These are phyloP conservation scores for Clitoria ternatea DNA, from an alignment of 306 rosid genomes.

Conservation along the genomic window DNA sequence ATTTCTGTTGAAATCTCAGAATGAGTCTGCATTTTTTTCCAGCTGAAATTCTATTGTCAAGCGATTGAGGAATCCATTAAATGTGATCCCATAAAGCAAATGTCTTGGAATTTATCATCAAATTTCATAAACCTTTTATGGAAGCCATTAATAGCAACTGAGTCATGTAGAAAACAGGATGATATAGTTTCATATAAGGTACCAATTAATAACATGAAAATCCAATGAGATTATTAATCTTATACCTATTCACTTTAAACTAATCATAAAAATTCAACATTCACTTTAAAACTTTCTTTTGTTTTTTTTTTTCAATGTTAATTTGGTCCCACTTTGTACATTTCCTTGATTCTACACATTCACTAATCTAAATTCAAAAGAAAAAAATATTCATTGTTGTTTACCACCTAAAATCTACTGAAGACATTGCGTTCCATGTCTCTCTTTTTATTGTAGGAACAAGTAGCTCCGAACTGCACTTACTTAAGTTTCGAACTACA, in stretches of 20 bases:
- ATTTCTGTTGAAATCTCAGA: constrained; percentile 25
- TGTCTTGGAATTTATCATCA: constrained; percentile 39
- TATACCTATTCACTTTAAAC: constrained; percentile 1
- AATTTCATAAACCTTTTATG: constrained; percentile 41
- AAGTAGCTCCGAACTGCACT: too few relatives aligned
- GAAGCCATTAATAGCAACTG: constrained; percentile 39
- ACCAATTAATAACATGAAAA: constrained; percentile 20
- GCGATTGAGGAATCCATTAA: constrained; percentile 35
- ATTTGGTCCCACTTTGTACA: too few relatives aligned
- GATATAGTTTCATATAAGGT: constrained; percentile 30
- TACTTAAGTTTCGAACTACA: too few relatives aligned
- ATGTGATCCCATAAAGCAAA: constrained; percentile 35
- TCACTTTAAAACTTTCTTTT: too few relatives aligned
- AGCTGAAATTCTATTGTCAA: constrained; percentile 43
- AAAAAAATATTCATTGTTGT: too few relatives aligned
- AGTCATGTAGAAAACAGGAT: constrained; percentile 33
- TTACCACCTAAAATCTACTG: too few relatives aligned
- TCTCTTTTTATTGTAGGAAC: too few relatives aligned
- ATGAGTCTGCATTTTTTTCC: constrained; percentile 27
- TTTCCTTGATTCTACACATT: too few relatives aligned
- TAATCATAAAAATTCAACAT: neutral
- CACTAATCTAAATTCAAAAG: too few relatives aligned
- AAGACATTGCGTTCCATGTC: too few relatives aligned
- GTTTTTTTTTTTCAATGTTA: too few relatives aligned
- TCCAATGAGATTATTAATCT: neutral